These are phyloP conservation scores for Globisporangium nagaii DNA, from an alignment of 352 stramenopile genomes.

Conservation along the genomic window DNA sequence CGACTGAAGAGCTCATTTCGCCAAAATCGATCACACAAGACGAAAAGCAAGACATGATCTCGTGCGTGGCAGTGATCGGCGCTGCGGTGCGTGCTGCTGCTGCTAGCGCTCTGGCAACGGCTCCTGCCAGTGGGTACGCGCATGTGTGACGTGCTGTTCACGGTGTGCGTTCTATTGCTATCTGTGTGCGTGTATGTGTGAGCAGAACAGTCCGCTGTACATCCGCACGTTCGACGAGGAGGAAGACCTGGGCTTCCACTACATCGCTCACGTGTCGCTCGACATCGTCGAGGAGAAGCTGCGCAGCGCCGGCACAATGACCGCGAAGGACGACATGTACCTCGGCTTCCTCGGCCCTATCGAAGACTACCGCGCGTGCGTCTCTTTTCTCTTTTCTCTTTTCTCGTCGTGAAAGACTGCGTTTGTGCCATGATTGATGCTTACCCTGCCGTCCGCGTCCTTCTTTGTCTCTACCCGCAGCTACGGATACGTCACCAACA, in stretches of 20 bases:
- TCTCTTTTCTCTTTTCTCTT: neutral
- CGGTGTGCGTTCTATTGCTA: neutral
- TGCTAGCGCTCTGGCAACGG: neutral
- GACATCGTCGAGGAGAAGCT: constrained; percentile 84
- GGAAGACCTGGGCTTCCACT: constrained; percentile 83
- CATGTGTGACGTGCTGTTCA: neutral
- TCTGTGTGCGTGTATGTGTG: neutral
- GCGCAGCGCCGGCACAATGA: constrained; percentile 33
- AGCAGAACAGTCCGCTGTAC: constrained; percentile 77
- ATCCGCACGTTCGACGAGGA: constrained; percentile 81
- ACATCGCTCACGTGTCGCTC: constrained; percentile 81
- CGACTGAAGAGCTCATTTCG: neutral
- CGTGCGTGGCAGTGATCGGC: constrained; percentile 75
- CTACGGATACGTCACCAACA: constrained; percentile 85
- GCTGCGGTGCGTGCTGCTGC: constrained; percentile 45
- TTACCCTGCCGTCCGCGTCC: neutral
- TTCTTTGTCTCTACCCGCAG: constrained; percentile 11
- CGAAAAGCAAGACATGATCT: constrained; percentile 46
- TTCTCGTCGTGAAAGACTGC: too few relatives aligned
- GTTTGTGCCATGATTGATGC: neutral
- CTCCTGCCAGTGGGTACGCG: too few relatives aligned
- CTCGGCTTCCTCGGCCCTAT: constrained; percentile 79
- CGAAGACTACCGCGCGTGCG: constrained; percentile 80
- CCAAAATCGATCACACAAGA: neutral
- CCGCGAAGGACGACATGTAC: constrained; percentile 82